phyloP scores from a whole-genome alignment of 768 basidiomycete genomes.

The Paxillus rubicundulus region DNA sequence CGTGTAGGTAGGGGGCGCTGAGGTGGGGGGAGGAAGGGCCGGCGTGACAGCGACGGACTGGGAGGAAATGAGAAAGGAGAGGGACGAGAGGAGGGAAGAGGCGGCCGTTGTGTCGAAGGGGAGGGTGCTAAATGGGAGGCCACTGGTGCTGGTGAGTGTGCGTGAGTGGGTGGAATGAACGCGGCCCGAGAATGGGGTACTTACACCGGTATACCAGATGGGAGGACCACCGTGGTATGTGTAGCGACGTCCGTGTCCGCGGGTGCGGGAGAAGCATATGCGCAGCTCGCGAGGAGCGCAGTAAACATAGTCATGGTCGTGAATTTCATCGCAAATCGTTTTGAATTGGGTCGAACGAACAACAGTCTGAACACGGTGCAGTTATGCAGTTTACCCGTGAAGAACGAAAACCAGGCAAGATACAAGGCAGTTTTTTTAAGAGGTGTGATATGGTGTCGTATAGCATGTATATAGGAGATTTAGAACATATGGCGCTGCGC shows the following conservation, averaged over 20 bases:
- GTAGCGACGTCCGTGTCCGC: background rate
- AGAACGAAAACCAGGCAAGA: no score
- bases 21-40: background rate
- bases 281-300: conserved; percentile 6
- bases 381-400: no score
- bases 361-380: background rate
- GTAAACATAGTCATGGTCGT: conserved; percentile 3
- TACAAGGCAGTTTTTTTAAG: background rate
- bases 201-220: conserved; percentile 23
- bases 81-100: conserved; percentile 15
- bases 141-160: conserved; percentile 19
- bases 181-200: background rate
- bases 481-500: conserved; percentile 22
- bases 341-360: no score
- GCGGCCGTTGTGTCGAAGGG: conserved; percentile 24
- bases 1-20: background rate
- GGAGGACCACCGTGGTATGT: background rate
- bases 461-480: background rate
- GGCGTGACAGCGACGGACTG: conserved; percentile 20
- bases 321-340: conserved; percentile 13
- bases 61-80: conserved; percentile 28
- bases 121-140: conserved; percentile 12
- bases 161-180: background rate
- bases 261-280: conserved; percentile 6
- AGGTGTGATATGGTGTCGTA: background rate